Base-by-base conservation (phyloP, 225 moss, liverwort and hornwort species). In the Pseudisothecium myosuroides region DNA sequence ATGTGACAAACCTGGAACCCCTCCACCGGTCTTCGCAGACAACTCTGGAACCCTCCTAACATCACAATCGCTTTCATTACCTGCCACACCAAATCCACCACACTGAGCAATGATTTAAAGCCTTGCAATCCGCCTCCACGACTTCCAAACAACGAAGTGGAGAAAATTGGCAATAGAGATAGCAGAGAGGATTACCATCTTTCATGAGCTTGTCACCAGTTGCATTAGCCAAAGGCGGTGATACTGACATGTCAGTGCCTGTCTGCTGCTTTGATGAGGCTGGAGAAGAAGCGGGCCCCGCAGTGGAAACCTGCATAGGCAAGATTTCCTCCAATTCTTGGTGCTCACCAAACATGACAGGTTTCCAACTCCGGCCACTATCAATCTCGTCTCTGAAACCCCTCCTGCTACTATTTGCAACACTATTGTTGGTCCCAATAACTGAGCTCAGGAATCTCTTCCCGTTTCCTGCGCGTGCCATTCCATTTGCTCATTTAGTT, bases 31-130 rank as follows among this genome's bases (percentile, higher is more conserved):
- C 89, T 99, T 99, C 18, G 76, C 92, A 74, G 92, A 90, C 94
- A 97, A 92, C 85, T 99, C 99, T 69, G 99, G 99, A 80, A 99
- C 99, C 90, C 99, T 95, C 90, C 96, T 92, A 69, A 97, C 99
- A 89, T 99, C 99, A 47, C 94, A 94, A 80, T 99, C 99, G 73
- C 99, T 96, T 90, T 99, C 99, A 91, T 99, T 96, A 43, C 98
- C 98, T 98, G 94, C 52, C 52, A 80, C 77, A 82, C 50, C 77
- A 72, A 87, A 87, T 39, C 84, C 75, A 63, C n/a, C 80, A 43
- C 49, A 45, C 45, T 88, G 17, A 90, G 84, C 39, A 84, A 88
- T 81, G 52, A 32, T 76, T 82, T 10, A 14, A 29, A 76, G 22
- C 41, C 61, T 89, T 60, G 58, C 60, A 64, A 55, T 83, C 74